Conservation (phyloP, 805 yeast species). For the Ogataea polymorpha region DNA sequence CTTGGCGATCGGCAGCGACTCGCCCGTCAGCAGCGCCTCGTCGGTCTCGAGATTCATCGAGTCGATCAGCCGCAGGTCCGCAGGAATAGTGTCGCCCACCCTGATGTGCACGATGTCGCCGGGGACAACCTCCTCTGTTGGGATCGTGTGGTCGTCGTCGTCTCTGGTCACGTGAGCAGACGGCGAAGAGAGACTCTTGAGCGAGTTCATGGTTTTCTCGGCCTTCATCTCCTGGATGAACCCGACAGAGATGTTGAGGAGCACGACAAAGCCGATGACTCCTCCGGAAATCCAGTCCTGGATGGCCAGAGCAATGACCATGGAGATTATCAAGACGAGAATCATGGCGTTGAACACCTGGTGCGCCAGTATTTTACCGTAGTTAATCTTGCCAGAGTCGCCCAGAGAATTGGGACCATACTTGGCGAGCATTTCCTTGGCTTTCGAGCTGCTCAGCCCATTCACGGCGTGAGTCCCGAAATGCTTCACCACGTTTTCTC, state of each 20-base stretch:
- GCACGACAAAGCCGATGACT: background rate
- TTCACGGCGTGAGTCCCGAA: background rate
- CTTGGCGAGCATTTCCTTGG: background rate
- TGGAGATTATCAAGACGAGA: background rate
- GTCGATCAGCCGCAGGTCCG: constrained; percentile 43
- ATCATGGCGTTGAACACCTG: background rate
- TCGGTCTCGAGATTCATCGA: constrained; percentile 42
- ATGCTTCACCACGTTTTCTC: background rate
- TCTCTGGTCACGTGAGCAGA: constrained; percentile 31
- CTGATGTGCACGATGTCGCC: constrained; percentile 41
- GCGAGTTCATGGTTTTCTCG: constrained; percentile 47
- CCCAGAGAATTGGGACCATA: background rate
- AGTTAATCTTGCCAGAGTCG: background rate
- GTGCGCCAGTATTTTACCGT: background rate
- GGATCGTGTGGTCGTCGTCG: constrained; percentile 29
- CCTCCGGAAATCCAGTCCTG: background rate
- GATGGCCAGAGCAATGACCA: background rate
- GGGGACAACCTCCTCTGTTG: constrained; percentile 37
- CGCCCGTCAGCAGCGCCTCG: constrained; percentile 48
- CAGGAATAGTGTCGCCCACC: constrained; percentile 43
- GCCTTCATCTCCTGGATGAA: constrained; percentile 43
- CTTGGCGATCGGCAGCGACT: constrained; percentile 35
- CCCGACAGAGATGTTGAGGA: background rate
- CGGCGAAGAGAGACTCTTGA: constrained; percentile 40
- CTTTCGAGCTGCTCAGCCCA: background rate